Evolutionary conservation across 2,329 filamentous ascomycete genomes (phyloP), one percentile per base, ranked within the genome.

Genomic region (Trichophyton simii): DNA sequence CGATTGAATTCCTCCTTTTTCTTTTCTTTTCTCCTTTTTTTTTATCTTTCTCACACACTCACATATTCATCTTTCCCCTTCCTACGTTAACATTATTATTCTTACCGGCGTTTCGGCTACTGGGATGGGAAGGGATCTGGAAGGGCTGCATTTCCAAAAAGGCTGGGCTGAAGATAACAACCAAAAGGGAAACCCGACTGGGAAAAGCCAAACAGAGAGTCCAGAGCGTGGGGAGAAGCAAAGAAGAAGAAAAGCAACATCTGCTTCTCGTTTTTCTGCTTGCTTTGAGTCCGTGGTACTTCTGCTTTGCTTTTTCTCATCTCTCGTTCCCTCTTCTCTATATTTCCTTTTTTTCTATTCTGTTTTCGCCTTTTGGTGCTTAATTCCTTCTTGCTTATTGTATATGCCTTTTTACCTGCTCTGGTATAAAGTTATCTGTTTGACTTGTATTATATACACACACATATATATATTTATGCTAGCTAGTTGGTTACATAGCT

Each of bases 401-500:
- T 55, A 55, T 36, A 55, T 55, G 31, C 38, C 28, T 31, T 55
- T 15, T 55, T 55, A 31, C 52, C 52, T n/a, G 18, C 46, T 55
- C 20, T 11, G 52, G 34, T 55, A 34, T 55, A 36, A 55, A 28
- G 52, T 36, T 55, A 36, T 20, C 25, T 36, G 25, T 18, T 36
- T 55, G 52, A 38, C 52, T 55, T 55, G 52, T 55, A 55, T 55
- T 34, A 34, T 55, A 55, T 11, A 31, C 6, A 31, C 28, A 31
- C 28, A 31, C 6, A 28, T 7, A 28, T 28, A 31, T 31, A 54
- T 55, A 38, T 38, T 38, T 52, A 52, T 38, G 46, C 22, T 52
- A 52, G 46, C 46, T 52, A 52, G 46, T 52, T 52, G 52, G 52
- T 36, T 55, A 55, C 18, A 55, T 55, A 55, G 52, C 31, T 55